Percentiles rank a stretch among this genome's conserved stretches.
Evolutionary conservation across 192 early-diverging fungal genomes (phyloP).

Genomic region (Gryganskiella cystojenkinii): DNA sequence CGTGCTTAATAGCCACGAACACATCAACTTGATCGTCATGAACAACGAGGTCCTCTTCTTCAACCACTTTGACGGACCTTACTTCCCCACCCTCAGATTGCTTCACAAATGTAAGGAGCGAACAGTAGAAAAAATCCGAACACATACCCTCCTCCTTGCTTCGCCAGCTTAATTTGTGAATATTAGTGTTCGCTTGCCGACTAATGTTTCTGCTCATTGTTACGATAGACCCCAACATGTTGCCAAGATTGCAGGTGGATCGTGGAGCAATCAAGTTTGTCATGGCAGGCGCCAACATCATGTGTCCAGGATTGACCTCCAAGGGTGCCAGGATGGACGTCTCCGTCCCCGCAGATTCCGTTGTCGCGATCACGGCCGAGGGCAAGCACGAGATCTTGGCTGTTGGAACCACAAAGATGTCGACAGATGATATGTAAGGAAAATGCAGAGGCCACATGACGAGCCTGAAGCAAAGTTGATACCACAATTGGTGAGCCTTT

Average conservation of each 20-base stretch:
- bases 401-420: constrained; percentile 89
- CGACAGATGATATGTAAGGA: constrained; percentile 85
- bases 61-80: constrained; percentile 95
- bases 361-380: constrained; percentile 94
- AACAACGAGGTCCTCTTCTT: constrained; percentile 92
- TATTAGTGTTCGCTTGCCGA: too few species aligned
- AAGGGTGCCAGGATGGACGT: constrained; percentile 87
- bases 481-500: too few species aligned
- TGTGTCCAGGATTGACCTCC: constrained; percentile 98
- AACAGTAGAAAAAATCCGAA: not conserved
- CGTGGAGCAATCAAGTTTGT: constrained; percentile 98
- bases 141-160: constrained; percentile 3
- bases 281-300: constrained; percentile 95
- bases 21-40: constrained; percentile 84
- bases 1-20: constrained; percentile 91
- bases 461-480: too few species aligned
- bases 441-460: too few species aligned
- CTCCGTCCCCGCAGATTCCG: constrained; percentile 72
- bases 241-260: constrained; percentile 93
- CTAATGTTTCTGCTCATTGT: too few species aligned
- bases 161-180: too few species aligned
- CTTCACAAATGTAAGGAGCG: constrained; percentile 85
- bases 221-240: constrained; percentile 91
- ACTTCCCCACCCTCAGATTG: constrained; percentile 85
- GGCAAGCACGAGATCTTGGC: constrained; percentile 97